Evolutionary conservation across 768 basidiomycete genomes (phyloP).

Genomic region (Multifurca ochricompacta): DNA sequence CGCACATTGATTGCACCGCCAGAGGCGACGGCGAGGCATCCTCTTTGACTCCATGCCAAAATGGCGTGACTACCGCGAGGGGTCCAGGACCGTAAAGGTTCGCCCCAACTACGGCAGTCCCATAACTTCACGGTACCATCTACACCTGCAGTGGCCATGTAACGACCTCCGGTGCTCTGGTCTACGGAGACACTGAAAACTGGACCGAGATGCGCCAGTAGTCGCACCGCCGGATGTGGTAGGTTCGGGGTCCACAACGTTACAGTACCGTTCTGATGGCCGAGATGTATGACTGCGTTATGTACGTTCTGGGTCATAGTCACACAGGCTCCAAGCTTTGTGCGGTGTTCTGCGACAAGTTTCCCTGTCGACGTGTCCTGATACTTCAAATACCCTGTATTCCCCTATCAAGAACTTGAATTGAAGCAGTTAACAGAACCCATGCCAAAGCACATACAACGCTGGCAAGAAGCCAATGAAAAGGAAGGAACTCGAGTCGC

Average conservation of each 20-base stretch:
- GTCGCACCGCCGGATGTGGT: conserved; percentile 82
- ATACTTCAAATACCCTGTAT: conserved; percentile 89
- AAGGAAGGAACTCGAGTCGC: conserved; percentile 85
- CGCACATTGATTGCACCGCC: conserved; percentile 80
- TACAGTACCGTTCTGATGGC: conserved; percentile 93
- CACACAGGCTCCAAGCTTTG: conserved; percentile 77
- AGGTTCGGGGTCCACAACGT: conserved; percentile 96
- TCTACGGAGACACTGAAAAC: conserved; percentile 77
- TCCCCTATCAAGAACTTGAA: conserved; percentile 44
- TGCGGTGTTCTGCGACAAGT: conserved; percentile 79
- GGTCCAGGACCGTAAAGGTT: conserved; percentile 71
- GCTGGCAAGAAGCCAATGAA: conserved; percentile 88
- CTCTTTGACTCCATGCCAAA: conserved; percentile 81
- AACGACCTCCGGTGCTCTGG: conserved; percentile 75
- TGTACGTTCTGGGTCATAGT: conserved; percentile 89
- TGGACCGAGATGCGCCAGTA: conserved; percentile 87
- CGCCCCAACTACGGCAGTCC: conserved; percentile 96
- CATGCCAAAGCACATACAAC: conserved; percentile 45
- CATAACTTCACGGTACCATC: conserved; percentile 91
- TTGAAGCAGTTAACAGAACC: neutral
- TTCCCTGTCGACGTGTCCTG: conserved; percentile 94
- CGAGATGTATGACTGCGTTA: conserved; percentile 90
- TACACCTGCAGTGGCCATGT: conserved; percentile 84
- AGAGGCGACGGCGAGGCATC: conserved; percentile 70
- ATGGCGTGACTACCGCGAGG: conserved; percentile 61